Percentiles rank a stretch among this genome's conserved stretches.
Evolutionary conservation across 148 eudicot species (phyloP).

Genomic region (Rhododendron mucronatum): DNA sequence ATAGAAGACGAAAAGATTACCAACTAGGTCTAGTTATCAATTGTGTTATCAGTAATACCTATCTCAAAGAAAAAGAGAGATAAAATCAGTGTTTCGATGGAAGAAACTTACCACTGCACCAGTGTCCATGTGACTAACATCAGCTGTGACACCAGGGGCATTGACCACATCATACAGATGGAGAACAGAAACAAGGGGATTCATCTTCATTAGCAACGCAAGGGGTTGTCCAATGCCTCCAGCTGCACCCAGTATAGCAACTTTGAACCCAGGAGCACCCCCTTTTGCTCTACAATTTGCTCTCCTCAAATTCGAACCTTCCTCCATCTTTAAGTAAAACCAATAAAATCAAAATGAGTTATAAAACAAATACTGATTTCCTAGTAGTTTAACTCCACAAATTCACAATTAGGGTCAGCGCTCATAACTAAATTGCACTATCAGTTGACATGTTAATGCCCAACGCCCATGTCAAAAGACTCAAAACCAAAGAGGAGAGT

Average conservation of each 20-base stretch:
- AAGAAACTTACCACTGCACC: slow-evolving; percentile 75
- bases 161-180: slow-evolving; percentile 97
- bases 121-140: slow-evolving; percentile 98
- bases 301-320: slow-evolving; percentile 31
- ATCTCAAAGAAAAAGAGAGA: background rate
- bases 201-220: slow-evolving; percentile 94
- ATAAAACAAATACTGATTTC: background rate
- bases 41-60: background rate
- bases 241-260: slow-evolving; percentile 92
- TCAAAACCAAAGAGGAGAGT: too few species aligned
- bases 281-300: slow-evolving; percentile 92
- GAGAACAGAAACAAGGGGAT: slow-evolving; percentile 86
- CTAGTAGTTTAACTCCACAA: background rate
- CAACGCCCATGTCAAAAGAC: background rate
- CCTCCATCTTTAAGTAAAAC: slow-evolving; percentile 46
- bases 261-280: slow-evolving; percentile 84
- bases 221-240: slow-evolving; percentile 98
- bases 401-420: background rate
- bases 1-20: background rate
- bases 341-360: background rate
- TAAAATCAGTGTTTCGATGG: background rate
- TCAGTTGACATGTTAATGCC: background rate
- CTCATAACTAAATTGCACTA: background rate
- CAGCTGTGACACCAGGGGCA: slow-evolving; percentile 95
- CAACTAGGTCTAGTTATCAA: background rate